Evolutionary conservation across 1,139 yeast species (phyloP).

Genomic region (Suhomyces coccinellae): DNA sequence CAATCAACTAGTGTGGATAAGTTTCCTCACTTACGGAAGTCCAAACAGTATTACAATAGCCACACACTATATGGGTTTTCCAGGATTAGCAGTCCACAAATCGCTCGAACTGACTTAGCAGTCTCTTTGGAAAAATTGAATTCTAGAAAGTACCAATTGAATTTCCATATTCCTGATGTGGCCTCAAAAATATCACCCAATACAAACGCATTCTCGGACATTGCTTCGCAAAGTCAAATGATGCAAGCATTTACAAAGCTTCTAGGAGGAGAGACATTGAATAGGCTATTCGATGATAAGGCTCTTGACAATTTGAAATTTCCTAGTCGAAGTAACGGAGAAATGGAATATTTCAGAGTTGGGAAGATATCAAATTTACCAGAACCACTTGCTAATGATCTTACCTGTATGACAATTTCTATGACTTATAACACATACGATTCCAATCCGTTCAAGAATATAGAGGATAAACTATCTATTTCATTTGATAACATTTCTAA

Average conservation of each 20-base stretch:
- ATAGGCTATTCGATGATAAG: conserved; percentile 16
- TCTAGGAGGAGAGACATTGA: conserved; percentile 11
- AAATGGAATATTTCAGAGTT: conserved; percentile 15
- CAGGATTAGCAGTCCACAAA: not conserved
- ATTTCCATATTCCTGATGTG: conserved; percentile 48
- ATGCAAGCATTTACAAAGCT: conserved; percentile 14
- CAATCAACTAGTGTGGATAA: conserved; percentile 20
- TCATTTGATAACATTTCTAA: conserved; percentile 32
- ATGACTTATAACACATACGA: conserved; percentile 37
- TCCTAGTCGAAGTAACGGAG: conserved; percentile 13
- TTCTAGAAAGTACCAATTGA: conserved; percentile 32
- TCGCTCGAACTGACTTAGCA: conserved; percentile 18
- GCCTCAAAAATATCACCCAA: conserved; percentile 34
- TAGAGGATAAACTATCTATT: conserved; percentile 25
- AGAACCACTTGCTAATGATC: not conserved
- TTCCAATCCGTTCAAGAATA: conserved; percentile 33
- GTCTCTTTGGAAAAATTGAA: conserved; percentile 37
- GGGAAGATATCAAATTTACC: conserved; percentile 14
- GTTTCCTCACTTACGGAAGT: conserved; percentile 30
- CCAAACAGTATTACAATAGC: conserved; percentile 27
- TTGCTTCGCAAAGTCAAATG: conserved; percentile 15
- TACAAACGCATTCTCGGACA: conserved; percentile 22
- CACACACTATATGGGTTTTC: conserved; percentile 34
- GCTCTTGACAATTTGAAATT: conserved; percentile 17
- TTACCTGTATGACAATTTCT: conserved; percentile 39